These are phyloP conservation scores for Monotropa hypopitys DNA, from an alignment of 179 eudicot genomes.

Conservation along the genomic window DNA sequence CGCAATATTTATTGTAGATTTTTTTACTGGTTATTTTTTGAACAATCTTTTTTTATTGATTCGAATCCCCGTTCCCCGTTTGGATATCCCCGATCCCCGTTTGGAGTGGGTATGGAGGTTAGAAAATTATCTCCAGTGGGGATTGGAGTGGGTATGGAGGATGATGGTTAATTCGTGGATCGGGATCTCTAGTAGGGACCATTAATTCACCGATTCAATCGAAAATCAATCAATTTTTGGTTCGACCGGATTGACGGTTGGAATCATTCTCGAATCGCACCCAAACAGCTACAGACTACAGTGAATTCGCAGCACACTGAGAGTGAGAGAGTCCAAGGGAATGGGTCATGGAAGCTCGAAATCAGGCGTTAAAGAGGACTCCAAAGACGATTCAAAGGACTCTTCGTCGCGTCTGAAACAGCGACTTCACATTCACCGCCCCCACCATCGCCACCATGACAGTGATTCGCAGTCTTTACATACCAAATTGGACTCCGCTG, in stretches of 20 bases:
- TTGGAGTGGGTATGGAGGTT: too few species aligned
- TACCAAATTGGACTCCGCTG: constrained; percentile 26
- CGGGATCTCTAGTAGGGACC: too few species aligned
- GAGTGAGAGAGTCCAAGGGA: constrained; percentile 7
- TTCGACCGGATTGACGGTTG: background rate
- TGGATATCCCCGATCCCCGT: too few species aligned
- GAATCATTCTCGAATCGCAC: background rate
- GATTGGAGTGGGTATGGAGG: too few species aligned
- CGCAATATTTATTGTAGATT: too few species aligned
- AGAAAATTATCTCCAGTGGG: too few species aligned
- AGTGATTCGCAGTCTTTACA: background rate
- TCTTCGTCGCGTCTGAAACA: constrained; percentile 27
- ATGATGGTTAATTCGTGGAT: too few species aligned
- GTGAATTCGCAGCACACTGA: background rate
- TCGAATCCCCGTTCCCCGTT: too few species aligned
- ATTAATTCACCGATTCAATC: too few species aligned
- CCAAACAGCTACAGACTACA: background rate
- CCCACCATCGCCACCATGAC: constrained; percentile 16
- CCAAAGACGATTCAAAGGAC: constrained; percentile 12
- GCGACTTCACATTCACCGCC: constrained; percentile 27
- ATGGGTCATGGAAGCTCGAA: constrained; percentile 42
- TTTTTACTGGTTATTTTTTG: too few species aligned
- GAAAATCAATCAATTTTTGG: too few species aligned
- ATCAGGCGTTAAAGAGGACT: constrained; percentile 10
- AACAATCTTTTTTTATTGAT: too few species aligned